phyloP scores from a whole-genome alignment of 2,329 filamentous ascomycete genomes.

The Escovopsis sp. region DNA sequence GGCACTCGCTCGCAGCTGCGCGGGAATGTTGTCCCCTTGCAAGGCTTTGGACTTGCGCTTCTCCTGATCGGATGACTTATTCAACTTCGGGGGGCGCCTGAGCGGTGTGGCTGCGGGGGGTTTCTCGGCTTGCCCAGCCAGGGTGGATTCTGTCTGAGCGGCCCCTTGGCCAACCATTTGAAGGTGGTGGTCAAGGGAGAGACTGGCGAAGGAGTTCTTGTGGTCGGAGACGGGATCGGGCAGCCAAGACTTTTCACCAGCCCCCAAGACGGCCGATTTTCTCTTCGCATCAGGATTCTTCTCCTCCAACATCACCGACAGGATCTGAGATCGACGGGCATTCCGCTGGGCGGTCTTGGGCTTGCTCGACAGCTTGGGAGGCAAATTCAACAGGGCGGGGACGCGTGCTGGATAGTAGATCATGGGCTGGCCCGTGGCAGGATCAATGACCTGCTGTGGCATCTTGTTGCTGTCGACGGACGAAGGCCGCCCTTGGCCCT shows the following conservation, averaged over 20 bases:
- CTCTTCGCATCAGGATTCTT: conserved; percentile 7
- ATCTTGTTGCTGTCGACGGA: conserved; percentile 8
- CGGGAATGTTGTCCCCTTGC: conserved; percentile 38
- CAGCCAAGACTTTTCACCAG: conserved; percentile 23
- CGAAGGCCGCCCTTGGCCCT: not conserved
- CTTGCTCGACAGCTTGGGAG: conserved; percentile 67
- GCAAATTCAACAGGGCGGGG: conserved; percentile 82
- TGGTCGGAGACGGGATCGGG: conserved; percentile 29
- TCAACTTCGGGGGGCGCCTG: conserved; percentile 19
- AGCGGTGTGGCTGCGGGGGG: conserved; percentile 11
- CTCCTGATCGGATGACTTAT: conserved; percentile 15
- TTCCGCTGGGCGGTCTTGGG: conserved; percentile 49
- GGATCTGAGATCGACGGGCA: conserved; percentile 56
- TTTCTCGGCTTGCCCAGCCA: conserved; percentile 6
- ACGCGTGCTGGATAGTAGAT: conserved; percentile 92
- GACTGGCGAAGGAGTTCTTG: conserved; percentile 17
- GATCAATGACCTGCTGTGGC: conserved; percentile 45
- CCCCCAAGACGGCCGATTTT: conserved; percentile 7
- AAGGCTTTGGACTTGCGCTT: conserved; percentile 20
- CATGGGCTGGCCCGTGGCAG: conserved; percentile 61
- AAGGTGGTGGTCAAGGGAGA: conserved; percentile 14
- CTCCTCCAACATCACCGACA: conserved; percentile 40
- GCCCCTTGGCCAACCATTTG: conserved; percentile 6
- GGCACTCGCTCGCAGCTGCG: conserved; percentile 76
- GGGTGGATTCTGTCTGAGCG: conserved; percentile 1